phyloP scores from a whole-genome alignment of 75 land plant genomes.

The Picea glauca region DNA sequence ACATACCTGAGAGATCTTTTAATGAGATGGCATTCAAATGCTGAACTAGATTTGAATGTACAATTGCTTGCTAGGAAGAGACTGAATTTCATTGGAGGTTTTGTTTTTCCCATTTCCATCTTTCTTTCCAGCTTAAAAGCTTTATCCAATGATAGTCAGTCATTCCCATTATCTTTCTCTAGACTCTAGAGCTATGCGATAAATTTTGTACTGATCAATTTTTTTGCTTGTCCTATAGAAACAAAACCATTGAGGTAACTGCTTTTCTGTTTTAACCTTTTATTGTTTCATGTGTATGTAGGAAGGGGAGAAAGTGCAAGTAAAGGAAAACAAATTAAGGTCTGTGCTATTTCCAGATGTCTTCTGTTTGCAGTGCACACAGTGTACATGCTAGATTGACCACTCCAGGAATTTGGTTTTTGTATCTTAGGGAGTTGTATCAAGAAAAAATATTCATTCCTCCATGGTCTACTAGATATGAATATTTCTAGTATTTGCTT shows the following conservation, averaged over 20 bases:
- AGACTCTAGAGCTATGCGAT: not conserved
- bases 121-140: too few species aligned
- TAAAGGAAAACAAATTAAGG: conserved; percentile 5
- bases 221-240: not conserved
- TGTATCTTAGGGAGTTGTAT: not conserved
- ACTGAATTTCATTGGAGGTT: too few species aligned
- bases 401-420: not conserved
- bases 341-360: not conserved
- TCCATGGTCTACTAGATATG: not conserved
- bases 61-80: too few species aligned
- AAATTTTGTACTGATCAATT: not conserved
- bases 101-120: too few species aligned
- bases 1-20: too few species aligned
- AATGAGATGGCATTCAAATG: too few species aligned
- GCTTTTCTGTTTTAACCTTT: not conserved
- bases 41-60: too few species aligned
- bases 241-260: not conserved
- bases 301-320: conserved; percentile 3
- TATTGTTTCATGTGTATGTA: not conserved
- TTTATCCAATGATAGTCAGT: too few species aligned
- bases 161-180: not conserved
- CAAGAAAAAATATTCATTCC: not conserved
- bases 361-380: not conserved
- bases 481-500: not conserved
- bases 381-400: not conserved